Evolutionary conservation across 805 yeast species (phyloP).

Genomic region (Clavispora carvajalis): DNA sequence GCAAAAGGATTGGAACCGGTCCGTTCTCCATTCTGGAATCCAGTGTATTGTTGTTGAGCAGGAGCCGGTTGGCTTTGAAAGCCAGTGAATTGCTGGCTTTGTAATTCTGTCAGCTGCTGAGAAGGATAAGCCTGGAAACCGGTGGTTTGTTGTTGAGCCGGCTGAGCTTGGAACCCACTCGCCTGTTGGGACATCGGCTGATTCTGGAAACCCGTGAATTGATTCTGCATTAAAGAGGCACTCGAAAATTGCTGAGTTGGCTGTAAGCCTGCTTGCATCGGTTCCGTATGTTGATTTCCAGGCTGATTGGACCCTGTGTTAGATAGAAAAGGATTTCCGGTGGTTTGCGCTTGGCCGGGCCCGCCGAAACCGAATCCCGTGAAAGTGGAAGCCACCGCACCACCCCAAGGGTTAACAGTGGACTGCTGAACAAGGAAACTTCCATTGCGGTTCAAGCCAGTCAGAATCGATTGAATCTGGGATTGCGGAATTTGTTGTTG

Average conservation of each 20-base stretch:
- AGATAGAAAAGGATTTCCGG: conserved; percentile 15
- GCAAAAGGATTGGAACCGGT: background rate
- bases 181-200: background rate
- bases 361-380: conserved; percentile 64
- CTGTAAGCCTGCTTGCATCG: too few species aligned
- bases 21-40: background rate
- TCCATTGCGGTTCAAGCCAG: conserved; percentile 27
- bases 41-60: background rate
- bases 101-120: background rate
- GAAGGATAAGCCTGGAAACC: background rate
- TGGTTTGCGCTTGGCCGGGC: conserved; percentile 24
- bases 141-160: background rate
- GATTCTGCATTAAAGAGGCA: conserved; percentile 18
- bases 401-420: conserved; percentile 38
- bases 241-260: too few species aligned
- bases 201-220: conserved; percentile 12
- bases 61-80: too few species aligned
- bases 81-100: background rate
- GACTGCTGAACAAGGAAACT: conserved; percentile 34
- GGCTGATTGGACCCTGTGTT: conserved; percentile 13
- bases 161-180: background rate
- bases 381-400: conserved; percentile 20
- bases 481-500: conserved; percentile 1
- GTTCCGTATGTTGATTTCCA: too few species aligned
- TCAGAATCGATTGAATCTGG: too few species aligned